Conservation (phyloP, 2,329 filamentous ascomycete species). For the Scedosporium minutisporum region DNA sequence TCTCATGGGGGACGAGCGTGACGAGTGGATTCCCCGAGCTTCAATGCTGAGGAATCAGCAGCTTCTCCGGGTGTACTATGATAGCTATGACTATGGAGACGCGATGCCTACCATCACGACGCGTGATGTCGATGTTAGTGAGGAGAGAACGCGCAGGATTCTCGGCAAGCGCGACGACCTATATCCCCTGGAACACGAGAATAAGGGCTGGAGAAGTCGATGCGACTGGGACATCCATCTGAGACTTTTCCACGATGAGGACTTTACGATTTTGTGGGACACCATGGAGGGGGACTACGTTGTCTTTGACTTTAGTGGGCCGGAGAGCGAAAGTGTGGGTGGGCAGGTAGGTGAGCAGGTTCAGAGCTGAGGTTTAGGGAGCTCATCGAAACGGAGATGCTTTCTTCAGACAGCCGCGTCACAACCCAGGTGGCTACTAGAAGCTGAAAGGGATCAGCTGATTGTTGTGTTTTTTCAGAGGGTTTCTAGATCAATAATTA, state of each 20-base stretch:
- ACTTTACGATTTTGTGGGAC: neutral
- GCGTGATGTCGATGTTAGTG: neutral
- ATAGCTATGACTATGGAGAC: neutral
- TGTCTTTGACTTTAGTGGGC: neutral
- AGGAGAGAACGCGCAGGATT: neutral
- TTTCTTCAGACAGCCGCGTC: no score
- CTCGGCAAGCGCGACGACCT: neutral
- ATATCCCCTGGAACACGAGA: neutral
- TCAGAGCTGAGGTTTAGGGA: no score
- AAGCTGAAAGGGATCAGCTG: no score
- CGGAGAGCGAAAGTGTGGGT: neutral
- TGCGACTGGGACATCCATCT: neutral
- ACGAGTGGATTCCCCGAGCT: neutral
- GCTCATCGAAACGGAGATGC: no score
- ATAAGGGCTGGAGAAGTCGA: neutral
- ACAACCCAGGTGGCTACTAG: no score
- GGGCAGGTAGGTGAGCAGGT: no score
- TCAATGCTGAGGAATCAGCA: constrained; percentile 1
- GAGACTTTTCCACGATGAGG: neutral
- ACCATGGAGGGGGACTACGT: neutral
- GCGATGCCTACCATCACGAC: neutral
- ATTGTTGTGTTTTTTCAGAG: no score
- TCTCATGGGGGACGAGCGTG: no score
- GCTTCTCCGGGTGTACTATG: neutral
- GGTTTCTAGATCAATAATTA: no score